phyloP scores from a whole-genome alignment of 768 basidiomycete genomes.

The Plicaturopsis crispa region DNA sequence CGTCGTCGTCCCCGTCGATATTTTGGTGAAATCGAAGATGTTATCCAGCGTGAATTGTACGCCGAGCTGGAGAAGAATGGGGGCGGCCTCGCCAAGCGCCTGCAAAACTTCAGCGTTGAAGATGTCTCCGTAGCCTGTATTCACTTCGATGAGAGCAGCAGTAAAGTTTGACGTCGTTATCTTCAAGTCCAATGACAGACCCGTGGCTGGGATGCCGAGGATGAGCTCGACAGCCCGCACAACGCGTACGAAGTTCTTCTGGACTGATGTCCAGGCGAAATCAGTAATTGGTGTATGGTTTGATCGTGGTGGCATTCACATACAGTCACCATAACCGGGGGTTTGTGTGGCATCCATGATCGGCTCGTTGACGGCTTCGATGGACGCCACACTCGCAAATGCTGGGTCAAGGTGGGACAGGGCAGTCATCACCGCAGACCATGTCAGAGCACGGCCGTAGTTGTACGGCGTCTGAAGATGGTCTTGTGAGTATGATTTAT shows the following conservation, averaged over 20 bases:
- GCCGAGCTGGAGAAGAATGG: conserved; percentile 26
- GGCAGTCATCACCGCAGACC: conserved; percentile 75
- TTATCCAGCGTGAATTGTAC: conserved; percentile 12
- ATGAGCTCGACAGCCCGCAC: conserved; percentile 57
- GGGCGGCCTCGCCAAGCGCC: conserved; percentile 26
- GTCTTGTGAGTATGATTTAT: neutral
- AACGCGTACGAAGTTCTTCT: conserved; percentile 61
- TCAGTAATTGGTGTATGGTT: conserved; percentile 1
- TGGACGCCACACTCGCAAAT: conserved; percentile 58
- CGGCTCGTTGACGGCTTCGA: conserved; percentile 75
- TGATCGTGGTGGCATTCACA: conserved; percentile 13
- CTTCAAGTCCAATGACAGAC: too few relatives aligned
- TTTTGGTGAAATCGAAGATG: conserved; percentile 14
- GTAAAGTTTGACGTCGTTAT: conserved; percentile 27
- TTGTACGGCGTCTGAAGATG: conserved; percentile 52
- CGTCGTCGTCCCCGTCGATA: too few relatives aligned
- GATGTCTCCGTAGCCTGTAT: conserved; percentile 6
- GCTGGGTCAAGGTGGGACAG: conserved; percentile 62
- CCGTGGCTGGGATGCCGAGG: conserved; percentile 52
- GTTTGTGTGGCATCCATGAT: conserved; percentile 64
- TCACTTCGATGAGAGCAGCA: conserved; percentile 19
- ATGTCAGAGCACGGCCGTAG: conserved; percentile 71
- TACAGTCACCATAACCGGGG: conserved; percentile 66
- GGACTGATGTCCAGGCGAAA: conserved; percentile 33
- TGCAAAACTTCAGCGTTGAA: conserved; percentile 22